Evolutionary conservation across 1,284 basidiomycete species (phyloP).

Genomic region (Ceratobasidium sp.): DNA sequence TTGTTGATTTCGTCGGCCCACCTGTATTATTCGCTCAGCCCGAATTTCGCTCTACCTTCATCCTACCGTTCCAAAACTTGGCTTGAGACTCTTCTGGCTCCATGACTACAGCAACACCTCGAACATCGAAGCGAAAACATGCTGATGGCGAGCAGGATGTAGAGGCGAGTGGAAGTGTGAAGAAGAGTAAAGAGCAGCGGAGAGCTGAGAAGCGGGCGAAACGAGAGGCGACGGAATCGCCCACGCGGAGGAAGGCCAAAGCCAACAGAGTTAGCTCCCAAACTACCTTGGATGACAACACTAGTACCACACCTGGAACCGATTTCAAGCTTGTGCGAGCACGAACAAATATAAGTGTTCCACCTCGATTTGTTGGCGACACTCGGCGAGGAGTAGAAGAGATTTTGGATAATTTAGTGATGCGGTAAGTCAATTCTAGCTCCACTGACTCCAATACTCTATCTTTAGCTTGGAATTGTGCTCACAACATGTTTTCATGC

Average conservation of each 20-base stretch:
- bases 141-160: slow-evolving; percentile 52
- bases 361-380: slow-evolving; percentile 84
- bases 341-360: slow-evolving; percentile 80
- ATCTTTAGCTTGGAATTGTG: not conserved
- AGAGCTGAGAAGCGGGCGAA: slow-evolving; percentile 52
- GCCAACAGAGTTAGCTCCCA: slow-evolving; percentile 57
- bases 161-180: slow-evolving; percentile 47
- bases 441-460: not conserved
- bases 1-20: not conserved
- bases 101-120: slow-evolving; percentile 29
- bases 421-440: slow-evolving; percentile 75
- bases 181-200: slow-evolving; percentile 51
- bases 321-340: slow-evolving; percentile 80
- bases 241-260: slow-evolving; percentile 57
- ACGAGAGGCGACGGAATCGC: slow-evolving; percentile 53
- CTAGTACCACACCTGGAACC: slow-evolving; percentile 49
- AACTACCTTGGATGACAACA: not conserved
- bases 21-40: too few relatives aligned
- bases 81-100: not conserved
- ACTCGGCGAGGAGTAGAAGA: slow-evolving; percentile 83
- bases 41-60: too few relatives aligned
- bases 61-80: not conserved
- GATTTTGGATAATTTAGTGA: slow-evolving; percentile 92
- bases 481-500: slow-evolving; percentile 12
- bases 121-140: slow-evolving; percentile 70